Evolutionary conservation across 2,329 filamentous ascomycete genomes (phyloP).

Genomic region (Chrysoporthe austroafricana): DNA sequence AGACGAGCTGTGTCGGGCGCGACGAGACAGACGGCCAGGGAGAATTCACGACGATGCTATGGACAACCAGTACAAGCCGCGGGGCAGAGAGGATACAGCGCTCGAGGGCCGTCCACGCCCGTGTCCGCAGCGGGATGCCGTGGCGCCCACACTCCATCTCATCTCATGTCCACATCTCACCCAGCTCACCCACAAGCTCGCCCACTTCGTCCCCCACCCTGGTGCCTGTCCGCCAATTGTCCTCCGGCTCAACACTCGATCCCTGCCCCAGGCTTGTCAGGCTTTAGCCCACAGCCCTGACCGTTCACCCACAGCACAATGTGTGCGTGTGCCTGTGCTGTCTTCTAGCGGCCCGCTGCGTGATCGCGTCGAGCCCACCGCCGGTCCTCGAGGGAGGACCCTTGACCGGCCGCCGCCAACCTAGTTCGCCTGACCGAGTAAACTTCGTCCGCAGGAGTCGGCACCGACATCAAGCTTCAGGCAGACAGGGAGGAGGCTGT

Average conservation of each 20-base stretch:
- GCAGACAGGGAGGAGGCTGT: background rate
- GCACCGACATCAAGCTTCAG: background rate
- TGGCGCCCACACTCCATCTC: constrained; percentile 10
- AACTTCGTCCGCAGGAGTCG: constrained; percentile 2
- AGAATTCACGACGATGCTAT: background rate
- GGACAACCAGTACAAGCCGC: background rate
- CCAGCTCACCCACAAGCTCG: constrained; percentile 5
- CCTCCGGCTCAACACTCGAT: background rate
- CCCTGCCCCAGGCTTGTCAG: background rate
- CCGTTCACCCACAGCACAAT: constrained; percentile 4
- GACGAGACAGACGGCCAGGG: background rate
- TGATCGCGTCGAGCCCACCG: constrained; percentile 10
- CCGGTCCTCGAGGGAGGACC: constrained; percentile 3
- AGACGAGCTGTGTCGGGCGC: background rate
- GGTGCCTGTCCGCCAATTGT: background rate
- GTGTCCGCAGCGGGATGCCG: background rate
- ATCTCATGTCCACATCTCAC: constrained; percentile 14
- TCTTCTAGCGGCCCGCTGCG: constrained; percentile 27
- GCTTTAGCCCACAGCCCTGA: background rate
- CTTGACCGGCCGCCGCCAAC: background rate
- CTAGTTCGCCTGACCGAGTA: constrained; percentile 3
- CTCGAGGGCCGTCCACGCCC: background rate
- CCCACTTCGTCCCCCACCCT: constrained; percentile 13
- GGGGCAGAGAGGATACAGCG: background rate
- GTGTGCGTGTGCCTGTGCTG: constrained; percentile 13